Conservation (phyloP, 306 rosid genomes). For the Trifolium dubium region DNA sequence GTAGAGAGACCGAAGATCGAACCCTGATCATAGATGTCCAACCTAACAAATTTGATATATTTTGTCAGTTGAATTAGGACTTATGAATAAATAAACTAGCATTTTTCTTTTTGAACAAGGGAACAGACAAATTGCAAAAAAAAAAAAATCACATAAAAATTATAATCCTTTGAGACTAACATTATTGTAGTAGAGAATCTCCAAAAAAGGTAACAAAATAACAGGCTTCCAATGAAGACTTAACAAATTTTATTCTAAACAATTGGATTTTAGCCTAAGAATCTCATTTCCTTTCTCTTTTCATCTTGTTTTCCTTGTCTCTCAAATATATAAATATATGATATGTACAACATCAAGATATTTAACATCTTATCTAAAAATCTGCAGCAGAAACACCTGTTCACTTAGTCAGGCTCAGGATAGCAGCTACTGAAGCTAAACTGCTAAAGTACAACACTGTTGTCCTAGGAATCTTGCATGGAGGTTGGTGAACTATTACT, state of each 20-base stretch:
- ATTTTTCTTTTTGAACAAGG: constrained; percentile 12
- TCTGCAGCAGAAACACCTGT: constrained; percentile 53
- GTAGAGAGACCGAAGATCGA: too few relatives aligned
- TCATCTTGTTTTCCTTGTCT: constrained; percentile 45
- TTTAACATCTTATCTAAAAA: constrained; percentile 46
- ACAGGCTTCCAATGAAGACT: constrained; percentile 38
- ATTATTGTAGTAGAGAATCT: constrained; percentile 43
- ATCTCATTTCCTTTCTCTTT: constrained; percentile 42
- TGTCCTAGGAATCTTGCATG: constrained; percentile 45
- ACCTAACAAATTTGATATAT: too few relatives aligned
- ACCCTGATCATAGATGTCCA: too few relatives aligned
- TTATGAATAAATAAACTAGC: not conserved
- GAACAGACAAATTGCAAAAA: constrained; percentile 8
- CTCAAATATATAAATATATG: constrained; percentile 42
- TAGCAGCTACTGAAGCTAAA: constrained; percentile 38
- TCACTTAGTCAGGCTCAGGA: constrained; percentile 38
- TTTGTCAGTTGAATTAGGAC: too few relatives aligned
- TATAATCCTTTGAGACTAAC: constrained; percentile 28
- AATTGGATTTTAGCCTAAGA: constrained; percentile 49
- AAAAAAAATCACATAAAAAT: not conserved
- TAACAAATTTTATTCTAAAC: constrained; percentile 42
- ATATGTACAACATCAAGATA: constrained; percentile 46
- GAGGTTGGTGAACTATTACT: constrained; percentile 40
- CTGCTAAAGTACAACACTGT: constrained; percentile 41
- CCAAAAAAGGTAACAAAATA: constrained; percentile 40